A percentile compares a stretch with the other conserved stretches of the same genome.
Evolutionary conservation across 371 early-diverging fungal species (phyloP).

Genomic region (Blakeslea trispora): DNA sequence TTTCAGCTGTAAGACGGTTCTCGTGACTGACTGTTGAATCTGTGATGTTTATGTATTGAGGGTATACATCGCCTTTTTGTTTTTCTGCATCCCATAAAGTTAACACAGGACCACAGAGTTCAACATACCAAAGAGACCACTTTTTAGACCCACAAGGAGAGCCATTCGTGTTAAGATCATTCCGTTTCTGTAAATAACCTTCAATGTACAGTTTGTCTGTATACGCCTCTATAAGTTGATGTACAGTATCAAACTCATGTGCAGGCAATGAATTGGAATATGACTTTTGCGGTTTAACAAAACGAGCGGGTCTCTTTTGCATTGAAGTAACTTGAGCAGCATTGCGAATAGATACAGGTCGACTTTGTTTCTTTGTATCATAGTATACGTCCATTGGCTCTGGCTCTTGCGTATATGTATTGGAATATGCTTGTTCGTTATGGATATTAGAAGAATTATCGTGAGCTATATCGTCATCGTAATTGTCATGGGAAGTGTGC

Average conservation of each 20-base stretch:
- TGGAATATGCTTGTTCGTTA: conserved; percentile 4
- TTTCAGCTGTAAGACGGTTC: conserved; percentile 40
- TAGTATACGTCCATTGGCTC: conserved; percentile 11
- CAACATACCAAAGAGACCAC: conserved; percentile 74
- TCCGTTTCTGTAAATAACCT: conserved; percentile 68
- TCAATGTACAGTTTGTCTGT: conserved; percentile 67
- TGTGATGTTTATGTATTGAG: conserved; percentile 73
- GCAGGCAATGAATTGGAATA: neutral
- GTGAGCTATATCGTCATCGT: conserved; percentile 7
- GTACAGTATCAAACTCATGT: conserved; percentile 23
- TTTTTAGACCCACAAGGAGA: conserved; percentile 46
- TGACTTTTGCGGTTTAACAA: conserved; percentile 38
- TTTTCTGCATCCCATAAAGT: conserved; percentile 58
- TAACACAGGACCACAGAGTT: conserved; percentile 65
- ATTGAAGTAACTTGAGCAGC: conserved; percentile 24
- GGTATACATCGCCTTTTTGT: conserved; percentile 22
- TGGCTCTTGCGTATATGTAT: conserved; percentile 12
- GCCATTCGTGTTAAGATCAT: conserved; percentile 60
- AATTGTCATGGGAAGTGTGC: conserved; percentile 21
- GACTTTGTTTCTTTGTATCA: conserved; percentile 7
- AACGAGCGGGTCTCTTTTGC: conserved; percentile 35
- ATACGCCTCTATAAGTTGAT: conserved; percentile 54
- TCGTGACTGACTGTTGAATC: conserved; percentile 60
- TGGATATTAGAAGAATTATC: neutral
- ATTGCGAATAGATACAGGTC: conserved; percentile 37